phyloP scores from a whole-genome alignment of 352 stramenopile species.

The Globisporangium viniferum region DNA sequence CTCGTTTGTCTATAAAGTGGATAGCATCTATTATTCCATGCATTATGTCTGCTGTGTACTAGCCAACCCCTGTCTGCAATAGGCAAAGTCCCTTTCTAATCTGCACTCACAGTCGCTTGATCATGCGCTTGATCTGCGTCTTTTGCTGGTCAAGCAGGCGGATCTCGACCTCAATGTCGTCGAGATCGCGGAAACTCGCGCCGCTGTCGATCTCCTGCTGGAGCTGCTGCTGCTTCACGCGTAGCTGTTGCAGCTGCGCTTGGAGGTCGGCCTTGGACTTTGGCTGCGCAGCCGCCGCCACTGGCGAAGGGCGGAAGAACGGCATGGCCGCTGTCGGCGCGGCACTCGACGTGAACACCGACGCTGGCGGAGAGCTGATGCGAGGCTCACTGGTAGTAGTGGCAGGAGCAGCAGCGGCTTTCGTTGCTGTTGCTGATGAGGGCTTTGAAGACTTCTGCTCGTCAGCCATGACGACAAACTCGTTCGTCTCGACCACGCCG shows the following conservation, averaged over 20 bases:
- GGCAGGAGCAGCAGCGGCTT: background rate
- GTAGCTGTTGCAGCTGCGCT: conserved; percentile 35
- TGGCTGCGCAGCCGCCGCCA: conserved; percentile 9
- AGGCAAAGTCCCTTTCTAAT: background rate
- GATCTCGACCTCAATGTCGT: conserved; percentile 48
- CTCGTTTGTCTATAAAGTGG: background rate
- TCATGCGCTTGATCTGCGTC: conserved; percentile 42
- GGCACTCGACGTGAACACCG: conserved; percentile 20
- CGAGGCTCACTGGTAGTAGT: background rate
- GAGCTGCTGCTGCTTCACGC: conserved; percentile 29
- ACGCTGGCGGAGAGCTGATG: conserved; percentile 10
- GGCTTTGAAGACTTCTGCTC: conserved; percentile 2
- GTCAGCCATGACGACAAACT: conserved; percentile 36
- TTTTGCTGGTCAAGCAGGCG: conserved; percentile 57
- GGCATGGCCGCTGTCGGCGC: conserved; percentile 23
- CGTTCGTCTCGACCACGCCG: conserved; percentile 38
- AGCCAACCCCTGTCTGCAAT: background rate
- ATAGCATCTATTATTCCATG: background rate
- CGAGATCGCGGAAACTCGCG: conserved; percentile 14
- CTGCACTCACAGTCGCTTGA: conserved; percentile 36
- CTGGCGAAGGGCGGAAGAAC: conserved; percentile 28
- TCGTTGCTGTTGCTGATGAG: background rate
- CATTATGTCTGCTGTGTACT: background rate
- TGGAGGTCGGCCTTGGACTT: conserved; percentile 43
- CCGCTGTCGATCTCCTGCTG: conserved; percentile 21